phyloP scores from a whole-genome alignment of 139 green algal genomes.

The Haematococcus lacustris region DNA sequence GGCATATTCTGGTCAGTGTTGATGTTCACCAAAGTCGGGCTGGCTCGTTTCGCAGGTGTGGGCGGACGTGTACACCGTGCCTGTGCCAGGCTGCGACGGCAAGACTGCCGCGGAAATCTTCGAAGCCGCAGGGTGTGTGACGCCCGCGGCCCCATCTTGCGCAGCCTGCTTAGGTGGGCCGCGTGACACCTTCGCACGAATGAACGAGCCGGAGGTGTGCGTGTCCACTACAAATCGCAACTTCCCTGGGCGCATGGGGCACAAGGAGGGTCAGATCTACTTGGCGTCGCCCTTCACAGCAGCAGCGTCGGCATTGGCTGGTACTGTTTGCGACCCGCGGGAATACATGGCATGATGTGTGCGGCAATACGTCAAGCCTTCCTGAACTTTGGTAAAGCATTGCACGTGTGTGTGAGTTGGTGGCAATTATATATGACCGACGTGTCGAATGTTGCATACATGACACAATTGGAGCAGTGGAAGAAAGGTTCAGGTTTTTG shows the following conservation, averaged over 20 bases:
- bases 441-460: no score
- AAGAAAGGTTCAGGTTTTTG: no score
- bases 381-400: no score
- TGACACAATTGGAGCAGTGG: no score
- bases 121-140: constrained; percentile 79
- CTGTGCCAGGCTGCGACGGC: constrained; percentile 84
- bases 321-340: constrained; percentile 76
- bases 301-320: constrained; percentile 78
- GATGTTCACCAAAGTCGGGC: no score
- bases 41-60: constrained; percentile 80
- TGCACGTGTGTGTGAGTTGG: no score
- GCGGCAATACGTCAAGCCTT: no score
- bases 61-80: constrained; percentile 86
- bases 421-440: no score
- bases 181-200: constrained; percentile 88
- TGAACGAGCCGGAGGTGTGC: constrained; percentile 92
- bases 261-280: constrained; percentile 96
- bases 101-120: constrained; percentile 95
- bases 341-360: constrained; percentile 70
- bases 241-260: constrained; percentile 94
- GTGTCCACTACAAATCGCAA: constrained; percentile 96
- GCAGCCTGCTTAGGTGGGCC: constrained; percentile 89
- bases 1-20: no score
- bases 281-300: constrained; percentile 89
- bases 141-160: constrained; percentile 80